A percentile compares a stretch with the other conserved stretches of the same genome.
Evolutionary conservation across 257 asterid genomes (phyloP).

Genomic region (Penstemon eatonii): DNA sequence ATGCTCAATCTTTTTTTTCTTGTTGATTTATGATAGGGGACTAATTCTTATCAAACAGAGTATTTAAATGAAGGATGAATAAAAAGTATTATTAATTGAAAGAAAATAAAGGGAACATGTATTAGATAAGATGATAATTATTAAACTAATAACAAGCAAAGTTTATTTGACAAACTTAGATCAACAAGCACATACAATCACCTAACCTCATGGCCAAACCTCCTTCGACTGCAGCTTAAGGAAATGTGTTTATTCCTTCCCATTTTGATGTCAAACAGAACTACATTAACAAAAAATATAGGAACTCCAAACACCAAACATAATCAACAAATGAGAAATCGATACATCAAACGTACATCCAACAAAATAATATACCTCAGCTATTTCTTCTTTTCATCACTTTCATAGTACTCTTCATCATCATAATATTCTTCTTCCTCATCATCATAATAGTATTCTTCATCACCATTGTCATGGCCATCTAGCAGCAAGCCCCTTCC

Average conservation of each 20-base stretch:
- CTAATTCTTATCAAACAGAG: too few relatives aligned
- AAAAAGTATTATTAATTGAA: too few relatives aligned
- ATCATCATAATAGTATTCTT: slow-evolving; percentile 39
- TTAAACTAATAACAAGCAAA: neutral
- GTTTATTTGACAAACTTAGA: neutral
- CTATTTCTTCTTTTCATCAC: slow-evolving; percentile 37
- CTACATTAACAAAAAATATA: neutral
- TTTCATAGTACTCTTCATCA: slow-evolving; percentile 44
- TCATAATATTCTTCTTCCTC: slow-evolving; percentile 44
- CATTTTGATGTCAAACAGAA: neutral
- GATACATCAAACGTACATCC: neutral
- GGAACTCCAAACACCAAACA: neutral
- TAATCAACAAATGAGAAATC: neutral
- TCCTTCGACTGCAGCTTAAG: neutral
- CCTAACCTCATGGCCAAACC: neutral
- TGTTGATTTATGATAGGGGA: too few relatives aligned
- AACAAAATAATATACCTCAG: neutral
- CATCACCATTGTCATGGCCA: slow-evolving; percentile 40
- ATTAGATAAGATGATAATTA: too few relatives aligned
- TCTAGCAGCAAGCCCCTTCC: slow-evolving; percentile 34
- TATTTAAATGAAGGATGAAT: too few relatives aligned
- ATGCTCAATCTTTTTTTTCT: too few relatives aligned
- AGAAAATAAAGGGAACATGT: too few relatives aligned
- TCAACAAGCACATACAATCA: neutral
- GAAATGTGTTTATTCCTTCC: neutral